These are phyloP conservation scores for Vitis amurensis DNA, from an alignment of 164 flowering plant genomes.

Conservation along the genomic window DNA sequence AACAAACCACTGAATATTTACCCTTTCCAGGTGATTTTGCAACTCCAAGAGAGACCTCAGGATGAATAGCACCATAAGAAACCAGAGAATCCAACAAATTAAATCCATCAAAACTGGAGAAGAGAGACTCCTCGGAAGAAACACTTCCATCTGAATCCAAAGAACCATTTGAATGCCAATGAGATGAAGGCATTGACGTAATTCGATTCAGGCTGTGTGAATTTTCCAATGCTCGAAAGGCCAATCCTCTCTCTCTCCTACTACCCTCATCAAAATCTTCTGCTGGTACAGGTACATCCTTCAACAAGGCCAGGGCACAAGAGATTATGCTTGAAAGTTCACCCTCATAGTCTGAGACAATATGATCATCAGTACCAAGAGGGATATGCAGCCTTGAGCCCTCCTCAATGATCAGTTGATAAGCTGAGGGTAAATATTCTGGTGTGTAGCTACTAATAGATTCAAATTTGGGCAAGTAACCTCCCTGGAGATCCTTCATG, in stretches of 20 bases:
- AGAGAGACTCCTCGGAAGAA: conserved; percentile 47
- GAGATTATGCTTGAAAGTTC: conserved; percentile 87
- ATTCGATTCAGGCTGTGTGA: conserved; percentile 30
- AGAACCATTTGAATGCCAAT: conserved; percentile 48
- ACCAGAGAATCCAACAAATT: conserved; percentile 45
- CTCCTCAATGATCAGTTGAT: conserved; percentile 57
- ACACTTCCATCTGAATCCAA: conserved; percentile 47
- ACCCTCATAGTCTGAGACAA: conserved; percentile 73
- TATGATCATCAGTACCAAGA: conserved; percentile 46
- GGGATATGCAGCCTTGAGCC: conserved; percentile 66
- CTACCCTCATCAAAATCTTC: conserved; percentile 30
- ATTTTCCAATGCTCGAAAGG: conserved; percentile 21
- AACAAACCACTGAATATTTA: conserved; percentile 76
- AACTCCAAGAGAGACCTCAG: conserved; percentile 59
- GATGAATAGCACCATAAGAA: conserved; percentile 39
- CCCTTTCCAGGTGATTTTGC: conserved; percentile 52
- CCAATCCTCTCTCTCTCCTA: conserved; percentile 25
- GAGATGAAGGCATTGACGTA: conserved; percentile 30
- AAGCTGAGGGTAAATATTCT: conserved; percentile 34
- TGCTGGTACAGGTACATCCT: conserved; percentile 26
- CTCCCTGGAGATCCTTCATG: conserved; percentile 48
- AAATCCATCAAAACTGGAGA: conserved; percentile 58
- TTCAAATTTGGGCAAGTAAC: conserved; percentile 50
- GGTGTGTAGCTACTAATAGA: conserved; percentile 29
- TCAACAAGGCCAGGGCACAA: conserved; percentile 69